Evolutionary conservation across 208 protist genomes (phyloP).

Genomic region (Leishmania gerbilli): DNA sequence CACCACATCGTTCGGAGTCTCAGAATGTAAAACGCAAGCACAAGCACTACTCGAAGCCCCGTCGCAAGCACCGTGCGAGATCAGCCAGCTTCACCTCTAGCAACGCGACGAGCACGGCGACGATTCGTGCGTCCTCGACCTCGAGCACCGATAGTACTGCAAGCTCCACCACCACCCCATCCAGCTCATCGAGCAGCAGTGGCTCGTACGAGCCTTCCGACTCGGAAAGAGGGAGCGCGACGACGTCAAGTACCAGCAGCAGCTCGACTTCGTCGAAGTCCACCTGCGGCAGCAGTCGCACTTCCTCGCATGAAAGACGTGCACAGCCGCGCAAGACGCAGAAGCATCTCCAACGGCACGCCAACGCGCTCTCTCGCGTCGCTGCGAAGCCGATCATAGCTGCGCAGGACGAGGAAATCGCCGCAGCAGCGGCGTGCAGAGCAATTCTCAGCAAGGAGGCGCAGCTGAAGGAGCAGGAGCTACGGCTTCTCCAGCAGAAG

Average conservation of each 20-base stretch:
- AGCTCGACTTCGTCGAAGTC: neutral
- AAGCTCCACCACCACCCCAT: slow-evolving; percentile 2
- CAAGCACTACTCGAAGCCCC: neutral
- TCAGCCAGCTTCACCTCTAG: neutral
- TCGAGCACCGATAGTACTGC: slow-evolving; percentile 17
- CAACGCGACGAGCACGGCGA: slow-evolving; percentile 1
- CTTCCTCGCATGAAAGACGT: slow-evolving; percentile 7
- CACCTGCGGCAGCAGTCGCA: slow-evolving; percentile 12
- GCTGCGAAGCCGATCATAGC: slow-evolving; percentile 11
- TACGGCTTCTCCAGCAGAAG: slow-evolving; percentile 59
- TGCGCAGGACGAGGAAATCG: slow-evolving; percentile 33
- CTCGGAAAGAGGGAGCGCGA: slow-evolving; percentile 3
- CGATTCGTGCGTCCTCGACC: neutral
- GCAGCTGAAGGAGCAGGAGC: slow-evolving; percentile 49
- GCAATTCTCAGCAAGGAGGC: slow-evolving; percentile 56
- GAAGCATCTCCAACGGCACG: neutral
- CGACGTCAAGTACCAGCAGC: slow-evolving; percentile 15
- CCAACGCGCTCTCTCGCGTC: slow-evolving; percentile 11
- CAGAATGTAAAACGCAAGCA: slow-evolving; percentile 3
- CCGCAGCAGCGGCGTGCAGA: slow-evolving; percentile 46
- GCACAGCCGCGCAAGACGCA: neutral
- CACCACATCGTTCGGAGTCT: neutral
- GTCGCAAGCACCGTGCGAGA: neutral
- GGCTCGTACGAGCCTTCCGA: slow-evolving; percentile 7
- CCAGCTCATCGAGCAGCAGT: slow-evolving; percentile 8